Evolutionary conservation across 768 basidiomycete genomes (phyloP), one percentile per base, ranked within the genome.

Genomic region (Pisolithus orientalis): DNA sequence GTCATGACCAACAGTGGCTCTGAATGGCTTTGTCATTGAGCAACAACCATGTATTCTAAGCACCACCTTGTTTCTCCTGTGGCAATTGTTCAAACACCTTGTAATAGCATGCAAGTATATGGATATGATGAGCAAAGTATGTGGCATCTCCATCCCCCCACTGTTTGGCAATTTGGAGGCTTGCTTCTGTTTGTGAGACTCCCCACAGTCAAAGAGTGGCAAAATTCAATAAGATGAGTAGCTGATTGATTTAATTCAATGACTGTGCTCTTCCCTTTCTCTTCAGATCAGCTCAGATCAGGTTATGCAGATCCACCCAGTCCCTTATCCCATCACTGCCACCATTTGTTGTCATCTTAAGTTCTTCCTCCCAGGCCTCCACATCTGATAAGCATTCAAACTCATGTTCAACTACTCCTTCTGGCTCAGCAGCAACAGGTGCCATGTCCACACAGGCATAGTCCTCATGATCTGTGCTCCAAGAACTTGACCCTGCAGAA

Each of bases 281-380:
- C 46, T 64, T 65, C 28, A 72, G 54, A 49, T 71, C 57, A 9
- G 45, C 34, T 43, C 67, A 65, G 56, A 72, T 66, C 45, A 71
- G 65, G 6, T 60, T 49, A 4, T 56, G 53, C 21, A 72, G 58
- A 1, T 43, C 53, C 24, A 49, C 38, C 67, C 67, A 70, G 32
- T 57, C 52, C n/a, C n/a, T n/a, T n/a, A 5, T 53, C 40, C n/a
- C n/a, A n/a, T n/a, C n/a, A n/a, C n/a, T n/a, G n/a, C n/a, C n/a
- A n/a, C 53, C 44, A 24, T 58, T 34, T 14, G 38, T 34, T 17
- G 49, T 57, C 34, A n/a, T n/a, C n/a, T 60, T 56, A 28, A 63
- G 50, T 31, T 63, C 61, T 16, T 54, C 57, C 39, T 65, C 61
- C 63, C 63, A 65, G 13, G 58, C 57, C 17, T 57, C 59, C 52